Conservation (phyloP, 345 rosid species). For the Citrus medica region DNA sequence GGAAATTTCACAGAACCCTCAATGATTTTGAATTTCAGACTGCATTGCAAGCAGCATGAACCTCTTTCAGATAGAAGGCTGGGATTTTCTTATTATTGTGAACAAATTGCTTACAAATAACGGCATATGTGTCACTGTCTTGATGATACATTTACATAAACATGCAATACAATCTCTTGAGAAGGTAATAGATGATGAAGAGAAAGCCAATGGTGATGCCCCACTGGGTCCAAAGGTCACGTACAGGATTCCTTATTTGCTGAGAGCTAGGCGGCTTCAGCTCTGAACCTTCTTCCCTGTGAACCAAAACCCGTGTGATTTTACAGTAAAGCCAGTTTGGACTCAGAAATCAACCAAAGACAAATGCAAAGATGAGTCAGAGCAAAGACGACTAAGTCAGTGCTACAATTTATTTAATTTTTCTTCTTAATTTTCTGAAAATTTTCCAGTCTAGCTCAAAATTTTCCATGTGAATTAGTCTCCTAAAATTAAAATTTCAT, state of each 20-base stretch:
- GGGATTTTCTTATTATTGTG: not conserved
- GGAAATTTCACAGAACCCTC: not conserved
- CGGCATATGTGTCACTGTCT: not conserved
- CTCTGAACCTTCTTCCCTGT: conserved; percentile 11
- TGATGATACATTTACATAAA: not conserved
- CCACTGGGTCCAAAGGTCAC: conserved; percentile 14
- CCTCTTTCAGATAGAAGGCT: not conserved
- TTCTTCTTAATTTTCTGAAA: not conserved
- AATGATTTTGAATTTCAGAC: not conserved
- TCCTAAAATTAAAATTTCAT: not conserved
- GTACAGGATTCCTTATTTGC: not conserved
- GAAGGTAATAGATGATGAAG: conserved; percentile 26
- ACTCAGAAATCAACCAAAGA: not conserved
- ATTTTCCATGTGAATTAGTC: not conserved
- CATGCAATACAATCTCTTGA: conserved; percentile 23
- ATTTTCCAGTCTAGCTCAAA: not conserved
- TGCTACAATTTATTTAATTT: not conserved
- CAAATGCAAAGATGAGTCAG: not conserved
- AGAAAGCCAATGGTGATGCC: conserved; percentile 20
- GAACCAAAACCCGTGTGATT: not conserved
- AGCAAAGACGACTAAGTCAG: not conserved
- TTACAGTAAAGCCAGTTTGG: not conserved
- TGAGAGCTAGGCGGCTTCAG: not conserved
- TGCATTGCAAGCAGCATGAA: not conserved
- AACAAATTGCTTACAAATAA: not conserved